phyloP scores from a whole-genome alignment of 139 green algal species.

The Chlamydomonas sp. region DNA sequence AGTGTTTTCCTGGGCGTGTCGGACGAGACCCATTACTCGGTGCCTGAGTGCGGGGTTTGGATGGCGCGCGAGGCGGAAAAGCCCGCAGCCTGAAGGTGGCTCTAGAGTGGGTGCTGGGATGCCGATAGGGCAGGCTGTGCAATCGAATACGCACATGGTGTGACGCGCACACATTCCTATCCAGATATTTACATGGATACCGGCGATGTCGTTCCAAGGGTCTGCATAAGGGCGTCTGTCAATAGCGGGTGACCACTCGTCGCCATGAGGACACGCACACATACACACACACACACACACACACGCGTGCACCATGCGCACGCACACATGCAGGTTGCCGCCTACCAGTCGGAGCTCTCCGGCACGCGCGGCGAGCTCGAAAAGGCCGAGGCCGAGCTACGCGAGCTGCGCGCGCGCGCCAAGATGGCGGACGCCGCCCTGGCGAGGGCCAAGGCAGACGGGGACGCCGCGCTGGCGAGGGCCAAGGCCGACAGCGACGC shows the following conservation, averaged over 20 bases:
- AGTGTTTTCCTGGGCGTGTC: no score
- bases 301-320: no score
- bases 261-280: no score
- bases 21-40: no score
- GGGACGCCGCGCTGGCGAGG: constrained; percentile 9
- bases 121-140: neutral
- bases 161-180: no score
- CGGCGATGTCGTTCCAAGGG: no score
- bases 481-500: neutral
- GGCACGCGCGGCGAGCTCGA: constrained; percentile 14
- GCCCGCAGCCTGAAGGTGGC: no score
- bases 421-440: constrained; percentile 32
- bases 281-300: no score
- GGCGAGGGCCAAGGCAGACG: constrained; percentile 8
- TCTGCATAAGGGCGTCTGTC: no score
- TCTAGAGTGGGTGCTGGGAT: neutral
- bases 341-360: neutral
- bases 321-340: constrained; percentile 13
- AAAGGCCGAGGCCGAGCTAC: constrained; percentile 23
- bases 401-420: constrained; percentile 24
- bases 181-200: neutral
- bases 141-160: neutral
- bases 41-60: no score
- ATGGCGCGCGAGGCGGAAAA: no score
- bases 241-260: no score